Percentiles rank a stretch among this genome's conserved stretches.
These are phyloP conservation scores for Wickerhamomyces canadensis DNA, from an alignment of 805 yeast genomes.

Conservation along the genomic window DNA sequence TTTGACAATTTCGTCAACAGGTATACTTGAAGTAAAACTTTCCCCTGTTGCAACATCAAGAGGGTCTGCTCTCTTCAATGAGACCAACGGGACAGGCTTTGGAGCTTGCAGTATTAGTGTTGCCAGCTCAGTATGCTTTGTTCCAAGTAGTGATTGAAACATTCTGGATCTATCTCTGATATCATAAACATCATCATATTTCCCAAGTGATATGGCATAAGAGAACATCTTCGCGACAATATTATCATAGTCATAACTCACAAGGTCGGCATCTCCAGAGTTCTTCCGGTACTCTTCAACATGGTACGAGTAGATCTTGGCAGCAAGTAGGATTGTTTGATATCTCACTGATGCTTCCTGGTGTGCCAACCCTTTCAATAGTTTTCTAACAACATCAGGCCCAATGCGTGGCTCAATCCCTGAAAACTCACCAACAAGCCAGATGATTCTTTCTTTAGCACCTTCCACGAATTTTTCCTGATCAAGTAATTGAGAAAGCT, in stretches of 20 bases:
- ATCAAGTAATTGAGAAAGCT: slow-evolving; percentile 35
- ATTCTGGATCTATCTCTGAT: slow-evolving; percentile 82
- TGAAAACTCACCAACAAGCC: slow-evolving; percentile 87
- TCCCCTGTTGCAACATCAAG: slow-evolving; percentile 10
- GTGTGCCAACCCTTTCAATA: slow-evolving; percentile 45
- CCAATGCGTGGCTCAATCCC: slow-evolving; percentile 43
- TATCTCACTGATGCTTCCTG: slow-evolving; percentile 58
- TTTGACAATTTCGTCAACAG: slow-evolving; percentile 20
- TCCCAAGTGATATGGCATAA: slow-evolving; percentile 55
- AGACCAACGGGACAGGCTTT: slow-evolving; percentile 52
- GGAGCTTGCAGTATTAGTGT: slow-evolving; percentile 71
- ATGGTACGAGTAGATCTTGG: slow-evolving; percentile 61
- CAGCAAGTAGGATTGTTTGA: slow-evolving; percentile 66
- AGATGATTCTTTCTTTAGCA: slow-evolving; percentile 79
- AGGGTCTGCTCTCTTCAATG: slow-evolving; percentile 17
- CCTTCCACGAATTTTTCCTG: slow-evolving; percentile 26
- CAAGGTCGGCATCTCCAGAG: slow-evolving; percentile 19
- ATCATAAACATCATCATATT: slow-evolving; percentile 71
- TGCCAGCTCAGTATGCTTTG: slow-evolving; percentile 54
- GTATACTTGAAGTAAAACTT: slow-evolving; percentile 14
- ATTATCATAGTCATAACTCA: slow-evolving; percentile 29
- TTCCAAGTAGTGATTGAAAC: slow-evolving; percentile 53
- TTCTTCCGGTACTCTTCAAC: slow-evolving; percentile 34
- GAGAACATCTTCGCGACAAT: slow-evolving; percentile 49
- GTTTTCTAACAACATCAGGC: slow-evolving; percentile 67